Evolutionary conservation across 129 eudicot species (phyloP).

Genomic region (Flaveria ramosissima): DNA sequence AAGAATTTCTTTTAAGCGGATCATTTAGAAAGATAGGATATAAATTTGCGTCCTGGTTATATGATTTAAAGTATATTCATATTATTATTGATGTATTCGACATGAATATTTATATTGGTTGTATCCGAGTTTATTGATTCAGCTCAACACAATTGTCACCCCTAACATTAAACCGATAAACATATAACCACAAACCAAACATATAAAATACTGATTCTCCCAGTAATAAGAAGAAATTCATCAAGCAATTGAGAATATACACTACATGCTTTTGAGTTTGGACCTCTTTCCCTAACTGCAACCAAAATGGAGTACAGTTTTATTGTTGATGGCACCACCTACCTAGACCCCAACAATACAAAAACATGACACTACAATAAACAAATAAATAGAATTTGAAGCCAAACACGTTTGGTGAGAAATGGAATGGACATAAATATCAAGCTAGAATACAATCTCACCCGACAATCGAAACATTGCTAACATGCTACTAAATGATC

Average conservation of each 20-base stretch:
- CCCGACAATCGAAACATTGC: constrained; percentile 16
- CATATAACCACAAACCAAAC: too few relatives aligned
- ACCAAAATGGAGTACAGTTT: background rate
- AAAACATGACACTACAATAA: constrained; percentile 3
- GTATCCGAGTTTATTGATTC: too few relatives aligned
- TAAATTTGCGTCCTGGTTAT: too few relatives aligned
- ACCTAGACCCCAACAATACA: constrained; percentile 10
- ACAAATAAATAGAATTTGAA: constrained; percentile 8
- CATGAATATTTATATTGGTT: too few relatives aligned
- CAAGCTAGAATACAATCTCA: constrained; percentile 20
- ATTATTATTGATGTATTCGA: too few relatives aligned
- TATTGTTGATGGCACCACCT: constrained; percentile 17
- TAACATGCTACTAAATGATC: constrained; percentile 24
- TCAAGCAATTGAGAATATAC: constrained; percentile 14
- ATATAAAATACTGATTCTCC: too few relatives aligned
- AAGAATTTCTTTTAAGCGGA: too few relatives aligned
- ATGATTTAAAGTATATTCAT: too few relatives aligned
- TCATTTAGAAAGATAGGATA: too few relatives aligned
- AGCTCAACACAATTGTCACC: too few relatives aligned
- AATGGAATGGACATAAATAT: constrained; percentile 7
- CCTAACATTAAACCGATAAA: too few relatives aligned
- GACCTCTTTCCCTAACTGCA: too few relatives aligned
- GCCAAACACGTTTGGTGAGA: background rate
- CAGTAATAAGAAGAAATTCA: background rate
- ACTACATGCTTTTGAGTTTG: constrained; percentile 26